Evolutionary conservation across 2,329 filamentous ascomycete species (phyloP).

Genomic region (Ophiostoma sp.): DNA sequence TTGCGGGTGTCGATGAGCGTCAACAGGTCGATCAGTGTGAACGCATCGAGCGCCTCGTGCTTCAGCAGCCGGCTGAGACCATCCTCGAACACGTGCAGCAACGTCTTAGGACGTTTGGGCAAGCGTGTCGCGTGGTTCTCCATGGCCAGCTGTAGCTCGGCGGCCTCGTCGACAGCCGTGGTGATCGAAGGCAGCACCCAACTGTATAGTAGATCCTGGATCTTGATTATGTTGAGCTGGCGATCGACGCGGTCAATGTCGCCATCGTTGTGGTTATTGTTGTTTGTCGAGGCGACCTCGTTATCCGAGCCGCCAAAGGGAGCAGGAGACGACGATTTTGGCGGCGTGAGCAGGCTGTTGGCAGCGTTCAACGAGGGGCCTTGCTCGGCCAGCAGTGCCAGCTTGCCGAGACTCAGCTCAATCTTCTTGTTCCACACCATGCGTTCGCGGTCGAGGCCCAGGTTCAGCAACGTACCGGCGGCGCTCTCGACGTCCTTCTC

Average conservation of each 20-base stretch:
- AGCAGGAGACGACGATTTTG: constrained; percentile 6
- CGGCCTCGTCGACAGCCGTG: constrained; percentile 75
- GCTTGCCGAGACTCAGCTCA: constrained; percentile 84
- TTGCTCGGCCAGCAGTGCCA: constrained; percentile 69
- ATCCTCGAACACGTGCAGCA: constrained; percentile 71
- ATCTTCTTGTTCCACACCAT: constrained; percentile 93
- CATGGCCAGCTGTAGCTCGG: constrained; percentile 74
- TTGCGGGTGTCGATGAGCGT: constrained; percentile 63
- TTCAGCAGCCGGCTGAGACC: constrained; percentile 69
- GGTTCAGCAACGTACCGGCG: constrained; percentile 66
- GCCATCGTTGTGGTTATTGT: constrained; percentile 27
- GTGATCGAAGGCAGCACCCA: constrained; percentile 67
- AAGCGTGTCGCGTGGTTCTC: constrained; percentile 61
- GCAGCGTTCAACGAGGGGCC: constrained; percentile 35
- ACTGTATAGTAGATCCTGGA: constrained; percentile 79
- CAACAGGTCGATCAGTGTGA: constrained; percentile 70
- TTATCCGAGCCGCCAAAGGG: not conserved
- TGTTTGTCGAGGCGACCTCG: not conserved
- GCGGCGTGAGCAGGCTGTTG: constrained; percentile 12
- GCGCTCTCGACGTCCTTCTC: constrained; percentile 76
- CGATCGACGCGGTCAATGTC: constrained; percentile 58
- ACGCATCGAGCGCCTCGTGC: constrained; percentile 68
- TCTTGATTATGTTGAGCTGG: constrained; percentile 66
- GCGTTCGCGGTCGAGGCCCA: constrained; percentile 70
- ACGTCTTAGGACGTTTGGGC: constrained; percentile 61